phyloP scores from a whole-genome alignment of 768 basidiomycete genomes.

The Rubroboletus pulcherrimus region DNA sequence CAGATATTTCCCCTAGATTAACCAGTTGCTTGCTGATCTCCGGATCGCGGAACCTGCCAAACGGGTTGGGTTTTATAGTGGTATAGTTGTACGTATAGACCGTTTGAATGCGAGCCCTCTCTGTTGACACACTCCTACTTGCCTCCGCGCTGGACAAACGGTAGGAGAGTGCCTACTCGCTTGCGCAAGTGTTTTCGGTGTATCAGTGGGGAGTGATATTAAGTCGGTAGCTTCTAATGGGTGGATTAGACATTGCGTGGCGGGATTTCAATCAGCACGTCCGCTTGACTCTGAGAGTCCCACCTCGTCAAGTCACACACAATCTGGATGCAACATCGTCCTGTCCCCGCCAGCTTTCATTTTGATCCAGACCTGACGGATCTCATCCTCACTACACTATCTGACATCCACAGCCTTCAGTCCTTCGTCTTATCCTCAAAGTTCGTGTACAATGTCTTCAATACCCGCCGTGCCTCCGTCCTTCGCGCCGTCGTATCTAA shows the following conservation, averaged over 20 bases:
- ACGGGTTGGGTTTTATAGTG: constrained; percentile 63
- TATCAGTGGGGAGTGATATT: constrained; percentile 51
- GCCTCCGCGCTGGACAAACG: no score
- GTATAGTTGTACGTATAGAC: constrained; percentile 45
- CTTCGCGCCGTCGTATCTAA: constrained; percentile 14
- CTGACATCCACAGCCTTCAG: constrained; percentile 9
- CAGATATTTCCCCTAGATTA: constrained; percentile 66
- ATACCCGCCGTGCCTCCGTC: constrained; percentile 6
- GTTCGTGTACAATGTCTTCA: constrained; percentile 18
- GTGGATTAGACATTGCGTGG: no score
- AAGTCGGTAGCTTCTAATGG: not conserved
- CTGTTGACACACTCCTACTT: not conserved
- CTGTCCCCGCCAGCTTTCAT: not conserved
- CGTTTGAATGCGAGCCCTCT: not conserved
- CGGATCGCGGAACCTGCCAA: constrained; percentile 52
- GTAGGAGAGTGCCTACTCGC: no score
- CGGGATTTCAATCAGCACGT: no score
- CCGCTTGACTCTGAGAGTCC: no score
- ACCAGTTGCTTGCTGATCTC: constrained; percentile 55
- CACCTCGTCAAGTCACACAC: no score
- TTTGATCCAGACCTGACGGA: constrained; percentile 12
- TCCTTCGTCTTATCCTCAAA: constrained; percentile 15
- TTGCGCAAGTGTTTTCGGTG: no score
- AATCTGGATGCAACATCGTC: not conserved
- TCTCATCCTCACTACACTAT: constrained; percentile 5